Conservation (phyloP, 2,329 filamentous ascomycete species). For the Remersonia thermophila region DNA sequence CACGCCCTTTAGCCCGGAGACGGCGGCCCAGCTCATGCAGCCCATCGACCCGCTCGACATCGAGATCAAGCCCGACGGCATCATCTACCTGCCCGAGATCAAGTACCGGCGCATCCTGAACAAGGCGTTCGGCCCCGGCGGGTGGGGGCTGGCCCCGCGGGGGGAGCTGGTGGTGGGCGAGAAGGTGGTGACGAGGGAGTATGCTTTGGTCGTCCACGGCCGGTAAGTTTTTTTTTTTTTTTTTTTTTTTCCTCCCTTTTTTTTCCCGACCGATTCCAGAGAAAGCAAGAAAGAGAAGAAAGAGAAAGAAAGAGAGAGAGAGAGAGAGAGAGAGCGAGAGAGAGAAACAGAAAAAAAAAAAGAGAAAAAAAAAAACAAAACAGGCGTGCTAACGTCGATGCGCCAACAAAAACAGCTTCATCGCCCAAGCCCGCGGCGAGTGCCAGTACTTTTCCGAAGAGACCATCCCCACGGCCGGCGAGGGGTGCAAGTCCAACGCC, state of each 20-base stretch:
- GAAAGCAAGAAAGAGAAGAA: no score
- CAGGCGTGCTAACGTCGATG: no score
- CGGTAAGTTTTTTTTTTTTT: conserved; percentile 50
- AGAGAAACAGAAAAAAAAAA: no score
- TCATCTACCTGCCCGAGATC: conserved; percentile 94
- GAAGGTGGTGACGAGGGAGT: conserved; percentile 75
- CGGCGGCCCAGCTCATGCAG: conserved; percentile 54
- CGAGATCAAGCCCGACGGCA: conserved; percentile 95
- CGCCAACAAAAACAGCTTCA: conserved; percentile 68
- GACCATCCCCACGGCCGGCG: conserved; percentile 82
- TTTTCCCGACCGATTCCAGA: neutral
- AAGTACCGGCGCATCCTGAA: conserved; percentile 92
- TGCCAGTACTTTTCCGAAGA: conserved; percentile 87
- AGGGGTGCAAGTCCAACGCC: conserved; percentile 96
- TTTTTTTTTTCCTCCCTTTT: neutral
- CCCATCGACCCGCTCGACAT: conserved; percentile 63
- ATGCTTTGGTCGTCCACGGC: conserved; percentile 78
- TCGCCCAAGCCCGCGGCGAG: conserved; percentile 86
- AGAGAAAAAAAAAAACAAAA: no score
- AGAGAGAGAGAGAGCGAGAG: no score
- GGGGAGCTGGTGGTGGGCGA: conserved; percentile 77
- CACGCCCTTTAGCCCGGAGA: conserved; percentile 57
- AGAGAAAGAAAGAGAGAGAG: no score
- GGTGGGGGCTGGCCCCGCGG: conserved; percentile 84
- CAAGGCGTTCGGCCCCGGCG: conserved; percentile 82